Base-by-base conservation (phyloP, 805 yeast species). In the Lachancea quebecensis region DNA sequence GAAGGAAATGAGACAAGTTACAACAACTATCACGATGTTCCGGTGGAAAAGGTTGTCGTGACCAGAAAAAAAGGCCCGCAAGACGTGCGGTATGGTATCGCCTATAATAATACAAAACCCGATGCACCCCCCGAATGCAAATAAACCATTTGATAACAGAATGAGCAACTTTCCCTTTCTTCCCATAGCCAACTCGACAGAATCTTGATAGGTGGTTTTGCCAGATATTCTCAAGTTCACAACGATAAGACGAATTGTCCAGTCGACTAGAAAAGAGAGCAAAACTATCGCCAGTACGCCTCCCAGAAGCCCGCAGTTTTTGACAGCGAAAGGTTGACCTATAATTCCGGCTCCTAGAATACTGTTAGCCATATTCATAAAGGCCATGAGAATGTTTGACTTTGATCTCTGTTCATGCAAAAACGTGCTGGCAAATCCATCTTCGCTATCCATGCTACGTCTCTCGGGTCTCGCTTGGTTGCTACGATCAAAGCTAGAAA, bases 331-430 rank as follows among this genome's bases (percentile, higher is more conserved):
- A 1, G 98, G 95, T 51, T 89, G 95, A 1, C 97, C 96, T 29
- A 91, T 87, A 44, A 91, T 86, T 7, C 98, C 98, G 0, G 98
- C 97, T 0, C 98, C 98, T 6, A 91, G 71, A 49, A 91, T 91
- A 15, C 95, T 83, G 64, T 90, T 90, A 9, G 96, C 95, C 95
- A 90, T 89, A 65, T 91, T 91, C 95, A 90, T 85, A 58, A 90
- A 89, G 4, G 97, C 97, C 87, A 84, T 84, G 47, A 75, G 77
- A 74, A 90, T 72, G 35, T 72, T 74, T 2, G 85, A 78, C 53
- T 77, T 78, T 34, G 58, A 56, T 11, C 32, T 18, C 12, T 42
- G 30, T 12, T 30, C 41, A n/a, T 18, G 31, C 10, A 42, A 3
- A 14, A 51, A 41, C 9, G 45, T 41, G 16, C 35, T 27, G 6